A percentile compares a stretch with the other conserved stretches of the same genome.
phyloP scores from a whole-genome alignment of 1,284 basidiomycete genomes.

The Athelia sp. region DNA sequence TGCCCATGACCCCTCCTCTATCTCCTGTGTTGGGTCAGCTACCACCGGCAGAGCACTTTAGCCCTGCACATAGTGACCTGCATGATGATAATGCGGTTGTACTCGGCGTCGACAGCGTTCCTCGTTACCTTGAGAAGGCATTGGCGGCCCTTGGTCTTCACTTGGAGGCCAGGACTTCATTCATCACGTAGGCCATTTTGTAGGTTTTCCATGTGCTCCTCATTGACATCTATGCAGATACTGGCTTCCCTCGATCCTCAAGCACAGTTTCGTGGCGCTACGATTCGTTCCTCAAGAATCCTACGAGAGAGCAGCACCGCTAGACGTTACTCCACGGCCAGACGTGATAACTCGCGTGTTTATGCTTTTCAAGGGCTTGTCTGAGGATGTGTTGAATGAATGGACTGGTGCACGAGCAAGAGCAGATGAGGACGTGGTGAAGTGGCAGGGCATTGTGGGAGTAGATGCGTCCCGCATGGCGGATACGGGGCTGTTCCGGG shows the following conservation, averaged over 20 bases:
- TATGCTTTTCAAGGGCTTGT: conserved; percentile 38
- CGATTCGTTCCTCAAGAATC: conserved; percentile 38
- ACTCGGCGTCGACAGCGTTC: conserved; percentile 20
- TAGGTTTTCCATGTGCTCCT: too few species aligned
- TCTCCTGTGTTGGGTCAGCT: conserved; percentile 1
- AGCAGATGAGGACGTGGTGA: conserved; percentile 8
- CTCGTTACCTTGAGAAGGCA: conserved; percentile 29
- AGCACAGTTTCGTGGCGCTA: conserved; percentile 34
- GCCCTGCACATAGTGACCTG: conserved; percentile 9
- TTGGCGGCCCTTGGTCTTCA: conserved; percentile 31
- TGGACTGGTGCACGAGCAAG: conserved; percentile 18
- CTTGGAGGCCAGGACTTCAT: conserved; percentile 36
- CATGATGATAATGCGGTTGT: conserved; percentile 21
- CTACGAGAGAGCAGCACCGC: conserved; percentile 33
- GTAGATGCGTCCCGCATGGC: conserved; percentile 14
- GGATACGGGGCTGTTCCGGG: conserved; percentile 23
- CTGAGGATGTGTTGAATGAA: conserved; percentile 12
- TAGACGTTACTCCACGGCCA: conserved; percentile 32
- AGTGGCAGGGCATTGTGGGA: conserved; percentile 20
- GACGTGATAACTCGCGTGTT: conserved; percentile 40
- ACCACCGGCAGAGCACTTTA: conserved; percentile 6
- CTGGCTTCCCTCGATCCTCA: conserved; percentile 37
- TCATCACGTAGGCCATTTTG: conserved; percentile 35
- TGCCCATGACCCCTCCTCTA: not conserved
- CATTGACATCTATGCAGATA: too few species aligned